Conservation (phyloP, 257 asterid species). For the Solanum clarkiae region DNA sequence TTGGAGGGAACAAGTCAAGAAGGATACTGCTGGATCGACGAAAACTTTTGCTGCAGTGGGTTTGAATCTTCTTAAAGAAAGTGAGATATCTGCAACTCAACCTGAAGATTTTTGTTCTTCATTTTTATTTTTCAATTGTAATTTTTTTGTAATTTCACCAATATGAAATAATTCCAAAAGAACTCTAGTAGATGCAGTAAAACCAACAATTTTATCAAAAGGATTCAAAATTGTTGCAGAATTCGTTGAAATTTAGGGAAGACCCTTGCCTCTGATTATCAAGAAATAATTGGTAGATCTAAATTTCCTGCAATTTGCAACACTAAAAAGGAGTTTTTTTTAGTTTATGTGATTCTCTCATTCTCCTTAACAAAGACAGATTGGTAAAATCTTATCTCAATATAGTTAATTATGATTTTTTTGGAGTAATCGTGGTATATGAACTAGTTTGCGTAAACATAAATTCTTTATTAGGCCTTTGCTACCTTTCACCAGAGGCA, state of each 20-base stretch:
- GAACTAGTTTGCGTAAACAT: background rate
- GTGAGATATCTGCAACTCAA: too few relatives aligned
- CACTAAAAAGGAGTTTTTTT: conserved; percentile 22
- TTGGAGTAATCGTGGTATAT: background rate
- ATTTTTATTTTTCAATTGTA: too few relatives aligned
- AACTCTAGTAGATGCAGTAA: conserved; percentile 28
- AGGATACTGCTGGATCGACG: too few relatives aligned
- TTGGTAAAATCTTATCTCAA: background rate
- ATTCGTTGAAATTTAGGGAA: background rate
- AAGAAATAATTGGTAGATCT: conserved; percentile 1
- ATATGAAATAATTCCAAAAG: background rate
- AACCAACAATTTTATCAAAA: conserved; percentile 15
- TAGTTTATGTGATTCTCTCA: conserved; percentile 5
- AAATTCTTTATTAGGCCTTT: background rate
- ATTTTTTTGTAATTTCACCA: conserved; percentile 1
- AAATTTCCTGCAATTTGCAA: conserved; percentile 1
- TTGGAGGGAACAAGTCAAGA: too few relatives aligned
- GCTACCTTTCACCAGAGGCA: background rate
- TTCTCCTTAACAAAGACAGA: conserved; percentile 14
- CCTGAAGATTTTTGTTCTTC: too few relatives aligned
- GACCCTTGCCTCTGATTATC: conserved; percentile 9
- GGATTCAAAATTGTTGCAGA: background rate
- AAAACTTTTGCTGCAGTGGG: too few relatives aligned
- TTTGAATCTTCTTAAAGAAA: too few relatives aligned
- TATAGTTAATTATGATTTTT: background rate